Evolutionary conservation across 495 filamentous ascomycete species (phyloP), one percentile per base, ranked within the genome.

Genomic region (Penicillium taxi): DNA sequence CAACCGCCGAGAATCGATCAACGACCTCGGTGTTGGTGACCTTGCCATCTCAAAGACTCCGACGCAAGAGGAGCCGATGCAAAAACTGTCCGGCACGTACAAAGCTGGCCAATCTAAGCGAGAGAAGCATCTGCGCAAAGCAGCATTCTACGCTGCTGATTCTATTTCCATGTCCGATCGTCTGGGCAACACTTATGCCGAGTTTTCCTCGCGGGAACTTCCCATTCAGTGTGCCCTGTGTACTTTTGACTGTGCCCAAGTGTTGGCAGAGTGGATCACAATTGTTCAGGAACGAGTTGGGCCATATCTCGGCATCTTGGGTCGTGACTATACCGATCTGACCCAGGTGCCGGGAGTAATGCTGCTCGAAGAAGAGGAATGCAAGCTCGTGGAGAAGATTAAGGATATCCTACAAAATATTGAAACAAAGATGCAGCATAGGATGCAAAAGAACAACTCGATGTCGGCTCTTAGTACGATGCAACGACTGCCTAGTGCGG

Each of bases 251-350:
- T 96, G 91, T 50, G 84, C 88, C n/a, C 87, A 94, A 52, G 87
- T 98, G 0, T 78, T 98, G 16, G 90, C 91, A 1, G 91, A 98
- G 59, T 98, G 91, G 91, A 76, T 93, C 26, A 83, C 84, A 9
- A 94, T 90, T 0, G 81, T 98, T 7, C 91, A 98, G 58, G 88
- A 96, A 57, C 83, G 91, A 7, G 85, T 96, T 31, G 93, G 90
- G 0, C 76, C 80, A 2, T 93, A 86, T 50, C 61, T 96, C 6
- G 91, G 91, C 2, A 74, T 95, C 6, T 73, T 98, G 12, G 88
- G 91, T 17, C 80, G 77, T 28, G 86, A 94, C 31, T 72, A 84
- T 3, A 73, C 86, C 31, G 85, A 95, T 52, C 68, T 84, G 28
- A 69, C 68, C 2, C 78, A 84, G 33, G 82, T 90, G 2, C 83